phyloP scores from a whole-genome alignment of 2,329 filamentous ascomycete species.

The Lasiodiplodia theobromae region DNA sequence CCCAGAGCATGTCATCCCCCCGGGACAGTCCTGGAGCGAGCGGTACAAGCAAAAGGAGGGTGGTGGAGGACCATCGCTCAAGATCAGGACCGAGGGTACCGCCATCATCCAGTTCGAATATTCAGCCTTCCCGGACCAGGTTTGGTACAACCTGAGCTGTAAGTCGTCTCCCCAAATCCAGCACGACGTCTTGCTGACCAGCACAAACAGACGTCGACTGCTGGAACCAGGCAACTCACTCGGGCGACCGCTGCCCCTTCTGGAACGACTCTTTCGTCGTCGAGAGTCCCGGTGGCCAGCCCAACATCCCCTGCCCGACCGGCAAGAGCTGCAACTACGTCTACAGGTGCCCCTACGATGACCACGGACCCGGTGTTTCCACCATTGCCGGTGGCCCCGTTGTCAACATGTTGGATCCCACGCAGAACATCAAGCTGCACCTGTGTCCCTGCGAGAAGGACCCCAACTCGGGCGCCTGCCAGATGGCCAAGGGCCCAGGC shows the following conservation, averaged over 20 bases:
- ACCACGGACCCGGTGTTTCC: background rate
- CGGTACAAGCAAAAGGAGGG: background rate
- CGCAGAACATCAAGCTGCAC: constrained; percentile 99
- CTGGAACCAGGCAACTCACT: constrained; percentile 1
- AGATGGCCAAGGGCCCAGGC: background rate
- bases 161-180: background rate
- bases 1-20: background rate
- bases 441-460: constrained; percentile 56
- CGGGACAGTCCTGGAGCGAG: background rate
- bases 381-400: constrained; percentile 67
- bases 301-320: constrained; percentile 1
- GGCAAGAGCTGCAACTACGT: background rate
- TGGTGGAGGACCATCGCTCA: background rate
- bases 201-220: constrained; percentile 9
- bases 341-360: constrained; percentile 5
- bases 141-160: constrained; percentile 20
- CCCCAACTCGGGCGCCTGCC: background rate
- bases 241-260: background rate
- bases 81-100: background rate
- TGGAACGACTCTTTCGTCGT: constrained; percentile 6
- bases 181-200: background rate
- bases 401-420: constrained; percentile 87
- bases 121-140: background rate
- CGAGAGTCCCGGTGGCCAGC: background rate
- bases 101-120: constrained; percentile 1